Percentiles rank a stretch among this genome's conserved stretches.
phyloP scores from a whole-genome alignment of 176 grass and related monocot genomes.

The Sorghum bicolor region Sorghum_bicolor_NCBIv3 NC_012872.2:55580001-55580500 shows the following conservation, averaged over 20 bases:
- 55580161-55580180: neutral
- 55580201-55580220: neutral
- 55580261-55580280: neutral
- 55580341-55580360: too few species aligned
- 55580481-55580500: neutral
- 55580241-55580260: neutral
- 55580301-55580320: neutral
- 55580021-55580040: neutral
- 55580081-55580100: slow-evolving; percentile 14
- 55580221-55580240: neutral
- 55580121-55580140: neutral
- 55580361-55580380: neutral
- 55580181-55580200: neutral
- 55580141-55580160: slow-evolving; percentile 15
- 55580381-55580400: neutral
- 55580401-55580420: neutral
- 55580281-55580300: neutral
- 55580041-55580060: neutral
- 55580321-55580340: neutral
- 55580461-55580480: neutral
- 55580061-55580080: neutral
- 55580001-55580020: neutral
- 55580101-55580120: slow-evolving; percentile 6
- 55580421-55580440: neutral
- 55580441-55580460: neutral